A percentile compares a stretch with the other conserved stretches of the same genome.
phyloP scores from a whole-genome alignment of 2,329 filamentous ascomycete species.

The Pochonia chlamydosporia region DNA sequence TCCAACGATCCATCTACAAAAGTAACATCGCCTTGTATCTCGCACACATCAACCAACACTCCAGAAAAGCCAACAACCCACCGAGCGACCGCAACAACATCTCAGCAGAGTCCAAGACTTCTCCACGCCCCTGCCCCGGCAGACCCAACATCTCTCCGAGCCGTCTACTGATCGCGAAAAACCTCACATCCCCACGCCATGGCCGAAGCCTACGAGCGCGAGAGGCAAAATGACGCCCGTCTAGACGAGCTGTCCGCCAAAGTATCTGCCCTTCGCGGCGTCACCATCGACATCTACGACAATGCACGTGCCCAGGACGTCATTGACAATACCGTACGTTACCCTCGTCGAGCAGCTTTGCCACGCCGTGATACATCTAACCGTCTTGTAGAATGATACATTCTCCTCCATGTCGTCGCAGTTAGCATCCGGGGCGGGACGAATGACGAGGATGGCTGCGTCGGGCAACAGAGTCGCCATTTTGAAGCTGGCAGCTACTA shows the following conservation, averaged over 20 bases:
- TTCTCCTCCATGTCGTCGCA: conserved; percentile 82
- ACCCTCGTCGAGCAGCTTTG: too few species aligned
- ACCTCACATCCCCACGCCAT: conserved; percentile 38
- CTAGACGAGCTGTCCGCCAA: conserved; percentile 87
- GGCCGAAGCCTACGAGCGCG: conserved; percentile 74
- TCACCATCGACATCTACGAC: conserved; percentile 97
- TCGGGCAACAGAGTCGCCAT: conserved; percentile 88
- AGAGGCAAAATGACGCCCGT: conserved; percentile 89
- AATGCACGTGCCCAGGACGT: conserved; percentile 83
- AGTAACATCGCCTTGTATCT: too few species aligned
- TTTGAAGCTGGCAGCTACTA: conserved; percentile 79
- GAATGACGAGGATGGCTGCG: conserved; percentile 84
- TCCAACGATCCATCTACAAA: too few species aligned
- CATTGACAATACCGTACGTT: conserved; percentile 80
- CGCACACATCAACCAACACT: too few species aligned
- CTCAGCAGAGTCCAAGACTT: too few species aligned
- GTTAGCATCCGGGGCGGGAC: conserved; percentile 75
- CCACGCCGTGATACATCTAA: too few species aligned
- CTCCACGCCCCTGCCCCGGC: neutral
- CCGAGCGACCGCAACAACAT: too few species aligned
- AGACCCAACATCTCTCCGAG: neutral
- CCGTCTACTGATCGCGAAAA: too few species aligned
- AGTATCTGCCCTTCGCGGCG: conserved; percentile 83
- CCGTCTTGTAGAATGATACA: conserved; percentile 62
- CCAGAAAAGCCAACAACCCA: too few species aligned